These are phyloP conservation scores for Scopulariopsis brevicaulis DNA, from an alignment of 2,329 filamentous ascomycete genomes.

Conservation along the genomic window DNA sequence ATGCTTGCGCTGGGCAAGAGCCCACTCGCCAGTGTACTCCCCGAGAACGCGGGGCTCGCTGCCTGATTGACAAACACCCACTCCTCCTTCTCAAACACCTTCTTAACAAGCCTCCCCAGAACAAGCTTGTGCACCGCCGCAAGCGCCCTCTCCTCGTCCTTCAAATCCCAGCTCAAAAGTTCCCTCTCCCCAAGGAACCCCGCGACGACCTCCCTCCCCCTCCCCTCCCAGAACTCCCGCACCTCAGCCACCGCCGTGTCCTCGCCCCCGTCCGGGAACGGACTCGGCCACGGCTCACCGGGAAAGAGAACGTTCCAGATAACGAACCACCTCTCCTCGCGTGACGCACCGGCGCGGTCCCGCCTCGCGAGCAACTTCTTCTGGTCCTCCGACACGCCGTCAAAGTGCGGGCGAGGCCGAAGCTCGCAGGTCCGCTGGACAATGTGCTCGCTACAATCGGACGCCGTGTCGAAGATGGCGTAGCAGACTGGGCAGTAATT, in stretches of 20 bases:
- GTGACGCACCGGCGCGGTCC: not conserved
- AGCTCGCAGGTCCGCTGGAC: not conserved
- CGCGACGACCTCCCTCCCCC: slow-evolving; percentile 1
- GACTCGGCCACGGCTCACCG: not conserved
- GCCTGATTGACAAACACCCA: not conserved
- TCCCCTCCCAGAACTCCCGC: not conserved
- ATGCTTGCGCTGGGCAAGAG: not conserved
- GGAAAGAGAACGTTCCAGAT: slow-evolving; percentile 2
- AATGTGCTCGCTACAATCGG: slow-evolving; percentile 1
- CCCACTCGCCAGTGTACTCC: not conserved
- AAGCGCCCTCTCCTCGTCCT: slow-evolving; percentile 1
- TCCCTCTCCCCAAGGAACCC: not conserved
- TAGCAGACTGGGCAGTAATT: slow-evolving; percentile 4
- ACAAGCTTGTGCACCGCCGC: slow-evolving; percentile 1
- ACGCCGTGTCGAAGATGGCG: not conserved
- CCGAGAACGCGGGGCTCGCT: not conserved
- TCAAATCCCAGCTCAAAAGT: not conserved
- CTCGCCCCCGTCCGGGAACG: not conserved
- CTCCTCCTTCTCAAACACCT: not conserved
- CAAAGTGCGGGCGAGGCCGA: not conserved
- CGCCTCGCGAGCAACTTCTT: not conserved
- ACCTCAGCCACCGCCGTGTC: not conserved
- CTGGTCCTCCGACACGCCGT: slow-evolving; percentile 5
- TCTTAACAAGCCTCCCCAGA: not conserved
- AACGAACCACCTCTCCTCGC: slow-evolving; percentile 1